Percentiles rank a stretch among this genome's conserved stretches.
These are phyloP conservation scores for Suillus fuscotomentosus DNA, from an alignment of 768 basidiomycete genomes.

Conservation along the genomic window DNA sequence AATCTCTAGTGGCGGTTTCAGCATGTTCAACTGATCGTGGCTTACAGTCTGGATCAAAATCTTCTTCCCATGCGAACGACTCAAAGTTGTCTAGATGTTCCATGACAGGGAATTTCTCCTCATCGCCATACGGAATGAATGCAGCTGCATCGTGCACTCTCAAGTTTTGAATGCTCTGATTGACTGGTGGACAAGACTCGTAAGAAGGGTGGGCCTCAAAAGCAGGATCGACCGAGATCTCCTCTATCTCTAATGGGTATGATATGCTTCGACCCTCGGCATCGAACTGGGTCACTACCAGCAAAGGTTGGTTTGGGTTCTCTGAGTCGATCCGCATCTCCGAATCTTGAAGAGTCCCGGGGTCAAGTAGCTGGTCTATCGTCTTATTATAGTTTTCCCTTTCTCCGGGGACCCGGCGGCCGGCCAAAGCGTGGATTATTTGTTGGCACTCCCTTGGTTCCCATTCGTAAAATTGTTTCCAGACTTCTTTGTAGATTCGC, in stretches of 20 bases:
- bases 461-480: constrained; percentile 49
- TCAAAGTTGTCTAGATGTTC: constrained; percentile 29
- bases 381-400: not conserved
- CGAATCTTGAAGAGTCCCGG: not conserved
- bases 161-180: constrained; percentile 26
- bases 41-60: constrained; percentile 52
- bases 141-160: not conserved
- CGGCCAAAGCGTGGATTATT: constrained; percentile 19
- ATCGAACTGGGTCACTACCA: constrained; percentile 13
- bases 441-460: constrained; percentile 33
- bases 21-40: not conserved
- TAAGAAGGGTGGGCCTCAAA: constrained; percentile 33
- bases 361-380: not conserved
- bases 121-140: constrained; percentile 51
- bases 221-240: constrained; percentile 12
- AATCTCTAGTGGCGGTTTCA: not conserved
- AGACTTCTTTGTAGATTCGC: constrained; percentile 35
- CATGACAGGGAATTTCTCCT: constrained; percentile 33
- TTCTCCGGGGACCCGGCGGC: not conserved
- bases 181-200: constrained; percentile 45
- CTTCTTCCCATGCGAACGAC: constrained; percentile 34
- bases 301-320: not conserved
- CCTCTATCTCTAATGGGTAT: constrained; percentile 12
- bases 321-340: not conserved
- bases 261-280: not conserved